Evolutionary conservation across 2,329 filamentous ascomycete genomes (phyloP), one percentile per base, ranked within the genome.

Genomic region (Arachnopeziza araneosa): DNA sequence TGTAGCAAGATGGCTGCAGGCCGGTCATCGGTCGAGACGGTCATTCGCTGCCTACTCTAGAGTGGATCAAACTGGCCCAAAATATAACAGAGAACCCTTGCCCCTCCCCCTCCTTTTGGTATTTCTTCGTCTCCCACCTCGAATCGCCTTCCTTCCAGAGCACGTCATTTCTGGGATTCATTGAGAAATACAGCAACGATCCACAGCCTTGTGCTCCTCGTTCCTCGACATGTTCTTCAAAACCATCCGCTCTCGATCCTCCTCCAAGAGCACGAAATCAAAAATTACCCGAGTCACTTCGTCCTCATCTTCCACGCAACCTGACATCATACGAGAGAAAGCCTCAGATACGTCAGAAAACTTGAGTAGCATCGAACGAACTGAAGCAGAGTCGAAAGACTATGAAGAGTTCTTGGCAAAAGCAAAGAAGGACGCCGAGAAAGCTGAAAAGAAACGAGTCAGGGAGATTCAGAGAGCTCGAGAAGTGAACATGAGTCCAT

Each of bases 401-500:
- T 68, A 62, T 32, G 52, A 61, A 23, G 61, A 64, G n/a, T 69
- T 69, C 52, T 26, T 69, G 32, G 61, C 58, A 32, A 63, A 66
- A 21, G 63, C 63, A 14, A 59, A 54, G 32, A 61, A 60, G 24
- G 65, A 63, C 17, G 66, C 53, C 3, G 63, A 66, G 55, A 60
- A 58, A 50, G 58, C 26, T 17, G 62, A 66, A 57, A 65, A 58
- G 55, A 55, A 58, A 56, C 62, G 36, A 56, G 24, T 57, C 67
- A 67, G 72, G 57, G 65, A 74, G 52, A 73, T 75, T 60, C 74
- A 74, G 62, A 72, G 70, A n/a, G 65, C 75, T 36, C 66, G 78
- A 56, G 73, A 76, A 61, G 76, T 75, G 58, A 80, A 77, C 66
- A 76, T 77, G 57, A 75, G 65, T 57, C 65, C 65, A 1, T 67